These are phyloP conservation scores for Malus hybrid DNA, from an alignment of 331 rosid species.

Conservation along the genomic window DNA sequence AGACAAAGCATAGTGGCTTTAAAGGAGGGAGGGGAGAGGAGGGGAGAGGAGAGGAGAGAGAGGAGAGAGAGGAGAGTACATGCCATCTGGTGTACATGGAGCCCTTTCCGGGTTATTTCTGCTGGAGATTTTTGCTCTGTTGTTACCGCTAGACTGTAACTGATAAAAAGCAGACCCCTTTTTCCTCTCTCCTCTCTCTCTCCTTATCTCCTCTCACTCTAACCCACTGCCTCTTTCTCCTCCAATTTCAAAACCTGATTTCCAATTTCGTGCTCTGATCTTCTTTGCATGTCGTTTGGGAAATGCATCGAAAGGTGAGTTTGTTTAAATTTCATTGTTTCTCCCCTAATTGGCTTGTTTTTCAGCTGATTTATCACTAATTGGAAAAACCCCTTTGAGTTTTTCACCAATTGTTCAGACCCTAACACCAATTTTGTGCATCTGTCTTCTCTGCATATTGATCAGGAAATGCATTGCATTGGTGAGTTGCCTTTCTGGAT, in stretches of 20 bases:
- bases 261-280: constrained; percentile 2
- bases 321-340: not conserved
- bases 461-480: constrained; percentile 16
- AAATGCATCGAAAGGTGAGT: constrained; percentile 20
- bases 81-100: constrained; percentile 33
- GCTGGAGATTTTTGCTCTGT: constrained; percentile 1
- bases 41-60: not conserved
- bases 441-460: constrained; percentile 10
- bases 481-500: constrained; percentile 21
- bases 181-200: not conserved
- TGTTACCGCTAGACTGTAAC: not conserved
- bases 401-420: constrained; percentile 21
- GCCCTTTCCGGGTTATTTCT: constrained; percentile 27
- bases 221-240: not conserved
- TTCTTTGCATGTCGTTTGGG: constrained; percentile 10
- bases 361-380: not conserved
- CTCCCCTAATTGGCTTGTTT: not conserved
- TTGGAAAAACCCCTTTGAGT: not conserved
- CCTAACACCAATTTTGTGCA: constrained; percentile 24
- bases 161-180: constrained; percentile 10
- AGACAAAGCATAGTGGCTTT: constrained; percentile 33
- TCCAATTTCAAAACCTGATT: constrained; percentile 36
- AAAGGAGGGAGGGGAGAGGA: not conserved
- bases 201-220: not conserved
- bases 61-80: not conserved